Conservation (phyloP, 495 filamentous ascomycete species). For the Penicillium antarcticum region DNA sequence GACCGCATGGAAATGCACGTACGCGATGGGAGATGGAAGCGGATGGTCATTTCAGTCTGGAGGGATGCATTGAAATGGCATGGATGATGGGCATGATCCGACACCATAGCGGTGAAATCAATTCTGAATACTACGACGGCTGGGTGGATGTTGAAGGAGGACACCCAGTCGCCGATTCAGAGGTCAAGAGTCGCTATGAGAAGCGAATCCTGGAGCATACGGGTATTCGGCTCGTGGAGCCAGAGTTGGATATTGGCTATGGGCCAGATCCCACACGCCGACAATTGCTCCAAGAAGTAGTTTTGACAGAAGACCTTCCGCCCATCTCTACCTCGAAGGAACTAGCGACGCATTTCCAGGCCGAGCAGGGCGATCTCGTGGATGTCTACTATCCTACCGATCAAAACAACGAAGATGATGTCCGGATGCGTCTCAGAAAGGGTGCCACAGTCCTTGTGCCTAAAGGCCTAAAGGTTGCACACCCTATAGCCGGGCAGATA, state of each 20-base stretch:
- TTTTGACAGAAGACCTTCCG: no score
- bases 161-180: slow-evolving; percentile 95
- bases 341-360: no score
- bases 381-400: no score
- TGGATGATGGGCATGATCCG: slow-evolving; percentile 99
- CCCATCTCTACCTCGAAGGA: no score
- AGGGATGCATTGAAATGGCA: slow-evolving; percentile 98
- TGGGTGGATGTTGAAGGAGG: slow-evolving; percentile 94
- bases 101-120: slow-evolving; percentile 85
- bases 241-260: no score
- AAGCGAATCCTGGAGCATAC: no score
- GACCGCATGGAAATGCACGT: slow-evolving; percentile 97
- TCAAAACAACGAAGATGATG: no score
- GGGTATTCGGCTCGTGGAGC: no score
- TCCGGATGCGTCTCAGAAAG: slow-evolving; percentile 90
- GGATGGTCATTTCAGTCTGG: slow-evolving; percentile 89
- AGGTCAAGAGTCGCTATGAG: slow-evolving; percentile 86
- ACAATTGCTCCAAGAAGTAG: no score
- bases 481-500: slow-evolving; percentile 92
- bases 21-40: slow-evolving; percentile 99
- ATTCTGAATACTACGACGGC: no score
- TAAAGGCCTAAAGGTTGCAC: slow-evolving; percentile 93
- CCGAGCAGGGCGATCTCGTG: no score
- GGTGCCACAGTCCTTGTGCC: slow-evolving; percentile 89
- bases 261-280: no score